phyloP scores from a whole-genome alignment of 2,329 filamentous ascomycete genomes.

The Calonectria multiphialidica region DNA sequence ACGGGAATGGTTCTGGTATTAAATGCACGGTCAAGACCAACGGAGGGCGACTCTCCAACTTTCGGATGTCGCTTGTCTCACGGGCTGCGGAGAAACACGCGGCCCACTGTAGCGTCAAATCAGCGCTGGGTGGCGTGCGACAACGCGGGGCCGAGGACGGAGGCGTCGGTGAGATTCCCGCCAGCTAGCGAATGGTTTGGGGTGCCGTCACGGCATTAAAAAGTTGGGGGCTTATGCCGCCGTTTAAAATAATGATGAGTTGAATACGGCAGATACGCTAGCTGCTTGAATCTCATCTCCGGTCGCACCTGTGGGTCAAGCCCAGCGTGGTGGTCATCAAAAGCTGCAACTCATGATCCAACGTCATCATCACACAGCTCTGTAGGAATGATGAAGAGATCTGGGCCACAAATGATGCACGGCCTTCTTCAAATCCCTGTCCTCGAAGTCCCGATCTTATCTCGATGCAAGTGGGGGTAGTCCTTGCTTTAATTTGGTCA shows the following conservation, averaged over 20 bases:
- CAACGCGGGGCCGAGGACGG: conserved; percentile 22
- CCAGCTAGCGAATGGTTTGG: not conserved
- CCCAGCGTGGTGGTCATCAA: too few relatives aligned
- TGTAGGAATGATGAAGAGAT: not conserved
- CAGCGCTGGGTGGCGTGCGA: conserved; percentile 32
- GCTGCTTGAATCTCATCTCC: not conserved
- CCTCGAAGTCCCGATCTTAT: not conserved
- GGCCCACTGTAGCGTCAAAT: conserved; percentile 40
- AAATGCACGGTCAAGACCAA: not conserved
- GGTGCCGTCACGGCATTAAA: not conserved
- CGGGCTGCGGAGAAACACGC: conserved; percentile 33
- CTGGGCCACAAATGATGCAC: not conserved
- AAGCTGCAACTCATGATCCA: not conserved
- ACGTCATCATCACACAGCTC: not conserved
- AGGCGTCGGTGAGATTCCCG: not conserved
- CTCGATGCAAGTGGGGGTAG: not conserved
- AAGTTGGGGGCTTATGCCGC: not conserved
- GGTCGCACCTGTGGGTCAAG: too few relatives aligned
- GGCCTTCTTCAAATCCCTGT: not conserved
- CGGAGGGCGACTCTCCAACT: not conserved
- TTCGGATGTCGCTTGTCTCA: conserved; percentile 29
- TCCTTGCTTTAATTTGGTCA: not conserved
- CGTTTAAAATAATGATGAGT: too few relatives aligned
- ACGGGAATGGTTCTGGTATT: not conserved
- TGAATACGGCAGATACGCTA: not conserved